Evolutionary conservation across 306 rosid genomes (phyloP), one percentile per base, ranked within the genome.

Genomic region (Acacia confusa): DNA sequence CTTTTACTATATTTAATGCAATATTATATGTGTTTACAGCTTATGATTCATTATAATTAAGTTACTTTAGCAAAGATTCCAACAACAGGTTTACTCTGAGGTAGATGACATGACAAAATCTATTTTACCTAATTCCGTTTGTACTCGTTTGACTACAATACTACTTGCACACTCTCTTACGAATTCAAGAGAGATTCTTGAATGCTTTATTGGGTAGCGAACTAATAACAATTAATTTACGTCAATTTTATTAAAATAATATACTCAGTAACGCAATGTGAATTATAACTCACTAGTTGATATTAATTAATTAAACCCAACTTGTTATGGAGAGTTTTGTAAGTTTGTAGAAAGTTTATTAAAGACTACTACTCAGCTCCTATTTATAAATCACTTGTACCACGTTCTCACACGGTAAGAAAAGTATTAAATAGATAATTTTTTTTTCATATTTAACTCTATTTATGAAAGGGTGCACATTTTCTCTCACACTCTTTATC

Each of bases 401-500:
- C 0, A 30, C 1, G 1, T 30, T 30, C 4, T 30, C 34, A 30
- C 3, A 0, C 0, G 4, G 3, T 0, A 30, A 30, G 0, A 32
- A 4, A 32, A 32, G 5, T 32, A 32, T 32, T 32, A 32, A 32
- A 32, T 32, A 32, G 2, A 32, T 32, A 32, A 0, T 30, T 30
- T 30, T 2, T 32, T 4, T 32, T 32, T 4, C 36, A 32, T 5
- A 4, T 32, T 32, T 32, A 3, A 5, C 36, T 4, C 5, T 32
- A 32, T 32, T 32, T 4, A 30, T 30, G 5, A 32, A 32, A 32
- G 36, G 36, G 6, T 4, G 0, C 5, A 32, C 36, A 32, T 32
- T 4, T 32, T 32, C 4, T 32, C 36, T 4, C 6, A 32, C 36
- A 32, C 6, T 0, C 0, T 2, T 32, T 32, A 32, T 32, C 5